Evolutionary conservation across 2,329 filamentous ascomycete species (phyloP).

Genomic region (Xylaria digitata): DNA sequence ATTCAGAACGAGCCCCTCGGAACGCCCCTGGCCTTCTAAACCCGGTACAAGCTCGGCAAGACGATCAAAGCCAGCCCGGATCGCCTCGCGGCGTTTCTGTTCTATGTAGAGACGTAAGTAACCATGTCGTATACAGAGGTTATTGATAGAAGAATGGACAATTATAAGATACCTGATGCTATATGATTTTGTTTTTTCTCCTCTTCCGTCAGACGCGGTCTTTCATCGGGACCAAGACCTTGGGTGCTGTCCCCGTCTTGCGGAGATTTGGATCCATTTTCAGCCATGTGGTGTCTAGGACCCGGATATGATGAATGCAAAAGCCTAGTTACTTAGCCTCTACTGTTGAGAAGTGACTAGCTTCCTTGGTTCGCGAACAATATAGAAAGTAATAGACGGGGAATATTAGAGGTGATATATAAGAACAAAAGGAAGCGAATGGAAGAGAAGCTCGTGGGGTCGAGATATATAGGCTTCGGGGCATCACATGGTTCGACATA

Average conservation of each 20-base stretch:
- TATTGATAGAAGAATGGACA: background rate
- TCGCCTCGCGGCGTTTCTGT: conserved; percentile 75
- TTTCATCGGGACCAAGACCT: conserved; percentile 54
- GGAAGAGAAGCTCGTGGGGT: too few species aligned
- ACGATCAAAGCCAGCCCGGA: conserved; percentile 84
- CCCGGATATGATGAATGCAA: background rate
- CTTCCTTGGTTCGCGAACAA: background rate
- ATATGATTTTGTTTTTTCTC: conserved; percentile 69
- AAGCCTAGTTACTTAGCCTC: conserved; percentile 2
- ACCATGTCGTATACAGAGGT: background rate
- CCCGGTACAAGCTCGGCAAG: conserved; percentile 84
- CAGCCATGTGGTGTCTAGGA: conserved; percentile 25
- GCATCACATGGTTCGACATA: conserved; percentile 29
- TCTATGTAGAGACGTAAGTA: conserved; percentile 48
- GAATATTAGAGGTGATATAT: background rate
- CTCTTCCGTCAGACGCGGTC: conserved; percentile 63
- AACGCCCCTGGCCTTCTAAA: conserved; percentile 83
- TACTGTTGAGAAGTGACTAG: background rate
- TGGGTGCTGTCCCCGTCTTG: conserved; percentile 45
- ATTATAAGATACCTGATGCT: conserved; percentile 58
- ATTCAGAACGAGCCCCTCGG: conserved; percentile 84
- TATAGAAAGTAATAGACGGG: background rate
- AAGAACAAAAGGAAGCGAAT: conserved; percentile 23
- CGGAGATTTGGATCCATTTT: conserved; percentile 39
- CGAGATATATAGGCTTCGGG: background rate